Evolutionary conservation across 768 basidiomycete species (phyloP).

Genomic region (Mycena venus): DNA sequence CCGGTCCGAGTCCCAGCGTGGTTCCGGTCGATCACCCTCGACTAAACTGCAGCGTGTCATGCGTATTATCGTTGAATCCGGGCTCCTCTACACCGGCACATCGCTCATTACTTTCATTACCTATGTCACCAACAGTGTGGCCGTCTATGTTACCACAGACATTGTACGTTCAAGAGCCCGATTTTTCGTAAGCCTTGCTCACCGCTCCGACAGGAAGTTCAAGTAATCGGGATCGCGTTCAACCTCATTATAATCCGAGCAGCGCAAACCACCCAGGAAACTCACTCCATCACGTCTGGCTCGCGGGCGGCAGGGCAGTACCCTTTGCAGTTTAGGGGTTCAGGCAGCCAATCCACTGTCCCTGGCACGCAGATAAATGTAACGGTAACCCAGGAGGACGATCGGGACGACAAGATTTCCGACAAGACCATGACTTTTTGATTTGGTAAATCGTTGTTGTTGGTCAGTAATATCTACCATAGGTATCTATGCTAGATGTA

Average conservation of each 20-base stretch:
- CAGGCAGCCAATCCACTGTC: not conserved
- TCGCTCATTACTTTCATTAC: not conserved
- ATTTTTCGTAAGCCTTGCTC: not conserved
- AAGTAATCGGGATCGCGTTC: slow-evolving; percentile 19
- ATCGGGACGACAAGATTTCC: not conserved
- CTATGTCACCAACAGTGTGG: slow-evolving; percentile 4
- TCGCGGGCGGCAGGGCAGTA: not conserved
- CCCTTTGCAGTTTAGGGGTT: not conserved
- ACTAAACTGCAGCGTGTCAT: not conserved
- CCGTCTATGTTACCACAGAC: not conserved
- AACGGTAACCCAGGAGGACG: not conserved
- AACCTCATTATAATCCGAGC: slow-evolving; percentile 23
- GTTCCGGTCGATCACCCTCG: not conserved
- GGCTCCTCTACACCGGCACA: slow-evolving; percentile 8
- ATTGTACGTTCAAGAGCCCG: not conserved
- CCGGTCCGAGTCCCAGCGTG: not conserved
- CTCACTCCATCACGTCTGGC: not conserved
- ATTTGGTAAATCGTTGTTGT: too few relatives aligned
- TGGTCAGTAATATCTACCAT: too few relatives aligned
- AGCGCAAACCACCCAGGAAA: not conserved
- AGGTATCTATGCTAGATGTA: too few relatives aligned
- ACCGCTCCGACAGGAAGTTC: not conserved
- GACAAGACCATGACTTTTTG: too few relatives aligned
- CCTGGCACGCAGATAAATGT: not conserved
- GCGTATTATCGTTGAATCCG: slow-evolving; percentile 16